Evolutionary conservation across 371 early-diverging fungal genomes (phyloP), one percentile per base, ranked within the genome.

Genomic region (Nosema muscidifuracis): DNA sequence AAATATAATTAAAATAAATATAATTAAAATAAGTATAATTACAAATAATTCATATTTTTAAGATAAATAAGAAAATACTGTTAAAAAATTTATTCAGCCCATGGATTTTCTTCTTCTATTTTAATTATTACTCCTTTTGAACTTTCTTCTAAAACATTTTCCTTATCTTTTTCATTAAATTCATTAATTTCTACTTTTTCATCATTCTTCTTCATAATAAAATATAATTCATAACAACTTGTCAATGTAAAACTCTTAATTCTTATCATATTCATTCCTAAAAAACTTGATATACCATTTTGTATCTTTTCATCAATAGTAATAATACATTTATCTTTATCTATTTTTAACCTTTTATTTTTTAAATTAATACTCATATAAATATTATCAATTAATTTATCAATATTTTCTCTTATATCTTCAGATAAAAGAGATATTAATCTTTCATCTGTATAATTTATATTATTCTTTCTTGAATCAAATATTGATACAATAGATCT

Each of bases 81-180:
- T n/a, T n/a, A n/a, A n/a, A n/a, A n/a, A n/a, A 22, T 31, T 44
- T 42, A 38, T 38, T 33, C 16, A 3, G 40, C 31, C 70, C 70
- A 69, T 33, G 70, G 70, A 51, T 69, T 69, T 47, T 61, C 60
- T 50, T 69, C 70, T 36, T 61, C 50, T 20, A 69, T 40, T 60
- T 33, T 69, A 47, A 69, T 22, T 30, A 33, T 51, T 13, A 16
- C n/a, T 50, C 33, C 51, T 38, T 61, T 60, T 31, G 24, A 1
- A 1, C 12, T 33, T 6, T 44, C 61, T 0, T 31, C 28, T 57
- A 12, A 7, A 16, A 33, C 12, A n/a, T 28, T n/a, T n/a, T 31
- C 36, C 10, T 28, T n/a, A 38, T 40, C 20, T 24, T 67, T 22
- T 22, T 56, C 56, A n/a, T 15, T 28, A 24, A 7, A 18, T 36